phyloP scores from a whole-genome alignment of 1,139 yeast species.

The Diutina sp. region DNA sequence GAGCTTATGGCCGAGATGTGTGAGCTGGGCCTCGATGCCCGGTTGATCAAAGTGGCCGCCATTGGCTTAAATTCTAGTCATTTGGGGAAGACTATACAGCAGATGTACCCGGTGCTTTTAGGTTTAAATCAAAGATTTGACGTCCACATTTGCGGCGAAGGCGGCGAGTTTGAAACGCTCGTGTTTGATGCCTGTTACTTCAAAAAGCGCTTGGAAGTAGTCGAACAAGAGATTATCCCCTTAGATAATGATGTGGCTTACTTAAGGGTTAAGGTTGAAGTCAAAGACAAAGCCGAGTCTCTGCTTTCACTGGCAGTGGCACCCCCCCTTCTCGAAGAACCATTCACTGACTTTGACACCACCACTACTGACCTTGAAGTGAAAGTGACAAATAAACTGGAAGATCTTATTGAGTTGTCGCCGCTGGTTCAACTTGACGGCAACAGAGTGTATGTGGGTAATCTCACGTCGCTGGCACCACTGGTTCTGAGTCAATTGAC shows the following conservation, averaged over 20 bases:
- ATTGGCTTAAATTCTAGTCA: slow-evolving; percentile 58
- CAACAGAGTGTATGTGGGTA: slow-evolving; percentile 12
- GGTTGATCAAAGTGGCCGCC: slow-evolving; percentile 87
- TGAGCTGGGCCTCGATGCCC: slow-evolving; percentile 59
- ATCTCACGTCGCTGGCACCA: slow-evolving; percentile 19
- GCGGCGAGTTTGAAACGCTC: slow-evolving; percentile 92
- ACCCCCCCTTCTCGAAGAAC: background rate
- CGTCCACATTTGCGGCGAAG: slow-evolving; percentile 94
- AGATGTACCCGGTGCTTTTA: slow-evolving; percentile 47
- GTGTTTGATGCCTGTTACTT: slow-evolving; percentile 88
- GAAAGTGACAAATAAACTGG: too few species aligned
- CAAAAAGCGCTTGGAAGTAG: slow-evolving; percentile 37
- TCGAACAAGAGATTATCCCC: slow-evolving; percentile 29
- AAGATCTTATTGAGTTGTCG: background rate
- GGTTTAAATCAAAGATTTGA: slow-evolving; percentile 55
- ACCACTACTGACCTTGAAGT: too few species aligned
- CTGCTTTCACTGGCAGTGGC: background rate
- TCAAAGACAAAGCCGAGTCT: slow-evolving; percentile 19
- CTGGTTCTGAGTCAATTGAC: slow-evolving; percentile 36
- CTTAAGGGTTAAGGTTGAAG: slow-evolving; percentile 32
- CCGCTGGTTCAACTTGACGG: background rate
- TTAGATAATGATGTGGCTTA: slow-evolving; percentile 56
- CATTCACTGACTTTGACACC: background rate
- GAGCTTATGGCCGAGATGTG: slow-evolving; percentile 81
- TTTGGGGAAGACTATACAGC: slow-evolving; percentile 53